Evolutionary conservation across 257 asterid species (phyloP).

Genomic region (Plectranthus barbatus): DNA sequence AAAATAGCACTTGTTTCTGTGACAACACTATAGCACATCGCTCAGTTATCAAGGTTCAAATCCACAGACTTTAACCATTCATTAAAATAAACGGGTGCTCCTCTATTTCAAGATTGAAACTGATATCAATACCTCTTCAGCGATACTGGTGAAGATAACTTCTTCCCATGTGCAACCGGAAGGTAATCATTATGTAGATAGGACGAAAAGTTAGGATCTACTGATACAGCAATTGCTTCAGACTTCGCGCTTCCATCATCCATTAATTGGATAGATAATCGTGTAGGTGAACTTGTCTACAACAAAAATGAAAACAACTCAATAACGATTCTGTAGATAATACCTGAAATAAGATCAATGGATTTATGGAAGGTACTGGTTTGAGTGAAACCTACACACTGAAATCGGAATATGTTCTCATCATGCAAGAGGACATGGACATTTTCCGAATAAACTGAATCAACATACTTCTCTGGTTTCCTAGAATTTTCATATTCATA

Average conservation of each 20-base stretch:
- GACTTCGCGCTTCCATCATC: conserved; percentile 79
- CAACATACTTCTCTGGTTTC: conserved; percentile 35
- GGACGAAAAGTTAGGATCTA: conserved; percentile 73
- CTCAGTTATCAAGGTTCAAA: conserved; percentile 2
- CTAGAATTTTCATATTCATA: conserved; percentile 45
- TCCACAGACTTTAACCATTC: conserved; percentile 4
- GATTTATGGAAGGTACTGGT: not conserved
- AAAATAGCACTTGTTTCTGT: not conserved
- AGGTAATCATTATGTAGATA: conserved; percentile 77
- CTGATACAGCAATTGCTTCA: conserved; percentile 77
- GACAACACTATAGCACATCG: not conserved
- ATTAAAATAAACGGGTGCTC: conserved; percentile 8
- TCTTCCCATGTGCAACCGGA: conserved; percentile 50
- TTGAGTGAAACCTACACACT: conserved; percentile 50
- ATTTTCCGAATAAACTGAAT: conserved; percentile 48
- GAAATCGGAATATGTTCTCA: conserved; percentile 54
- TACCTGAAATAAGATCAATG: not conserved
- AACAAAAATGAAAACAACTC: conserved; percentile 24
- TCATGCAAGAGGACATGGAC: conserved; percentile 47
- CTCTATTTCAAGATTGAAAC: conserved; percentile 12
- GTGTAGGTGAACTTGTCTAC: conserved; percentile 62
- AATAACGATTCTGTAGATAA: not conserved
- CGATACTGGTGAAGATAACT: conserved; percentile 62
- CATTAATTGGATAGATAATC: conserved; percentile 76
- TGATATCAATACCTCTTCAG: conserved; percentile 64